phyloP scores from a whole-genome alignment of 345 rosid genomes.

The Citropsis articulata region DNA sequence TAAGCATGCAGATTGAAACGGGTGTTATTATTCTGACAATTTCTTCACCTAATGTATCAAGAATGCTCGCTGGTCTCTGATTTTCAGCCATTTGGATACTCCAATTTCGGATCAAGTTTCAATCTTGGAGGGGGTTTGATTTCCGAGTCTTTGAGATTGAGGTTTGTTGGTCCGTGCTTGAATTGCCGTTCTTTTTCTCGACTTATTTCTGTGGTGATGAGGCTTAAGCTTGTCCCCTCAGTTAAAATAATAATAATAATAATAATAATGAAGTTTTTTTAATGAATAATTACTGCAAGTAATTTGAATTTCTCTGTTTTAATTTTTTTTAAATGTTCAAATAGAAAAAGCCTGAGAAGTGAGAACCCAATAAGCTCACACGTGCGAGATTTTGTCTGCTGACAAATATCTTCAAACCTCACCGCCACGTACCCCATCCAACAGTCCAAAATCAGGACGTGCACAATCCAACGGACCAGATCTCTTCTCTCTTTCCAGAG shows the following conservation, averaged over 20 bases:
- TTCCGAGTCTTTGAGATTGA: background rate
- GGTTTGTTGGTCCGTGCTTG: no score
- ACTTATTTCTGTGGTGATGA: background rate
- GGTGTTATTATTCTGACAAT: constrained; percentile 78
- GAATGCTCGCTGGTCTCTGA: constrained; percentile 51
- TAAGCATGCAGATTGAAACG: constrained; percentile 83
- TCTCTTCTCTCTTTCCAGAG: background rate
- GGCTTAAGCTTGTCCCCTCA: no score
- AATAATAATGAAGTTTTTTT: no score
- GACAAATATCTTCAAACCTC: background rate
- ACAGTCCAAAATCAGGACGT: background rate
- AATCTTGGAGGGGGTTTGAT: constrained; percentile 8
- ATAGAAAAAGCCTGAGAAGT: no score
- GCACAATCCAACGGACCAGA: constrained; percentile 12
- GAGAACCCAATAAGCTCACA: background rate
- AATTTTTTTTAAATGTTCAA: no score
- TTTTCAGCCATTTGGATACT: constrained; percentile 53
- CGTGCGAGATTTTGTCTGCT: background rate
- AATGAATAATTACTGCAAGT: no score
- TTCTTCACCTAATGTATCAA: constrained; percentile 76
- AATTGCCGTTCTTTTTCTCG: background rate
- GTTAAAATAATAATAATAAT: no score
- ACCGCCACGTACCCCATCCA: background rate
- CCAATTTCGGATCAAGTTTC: constrained; percentile 20
- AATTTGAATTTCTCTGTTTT: no score